Evolutionary conservation across 139 green algal genomes (phyloP).

Genomic region (Auxenochlorella pyrenoidosa): DNA sequence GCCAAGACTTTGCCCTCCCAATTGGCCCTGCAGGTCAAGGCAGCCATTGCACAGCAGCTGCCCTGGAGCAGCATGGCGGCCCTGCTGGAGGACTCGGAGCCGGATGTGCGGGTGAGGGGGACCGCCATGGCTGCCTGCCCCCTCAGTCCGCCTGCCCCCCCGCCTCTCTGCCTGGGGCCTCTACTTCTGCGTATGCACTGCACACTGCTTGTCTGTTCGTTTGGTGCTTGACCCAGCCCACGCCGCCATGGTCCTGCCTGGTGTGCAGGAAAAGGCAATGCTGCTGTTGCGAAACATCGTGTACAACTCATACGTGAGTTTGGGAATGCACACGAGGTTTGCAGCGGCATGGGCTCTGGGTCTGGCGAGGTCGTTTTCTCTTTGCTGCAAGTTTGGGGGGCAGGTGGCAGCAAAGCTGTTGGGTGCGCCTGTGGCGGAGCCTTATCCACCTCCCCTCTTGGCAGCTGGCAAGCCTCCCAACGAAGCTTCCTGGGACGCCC

Average conservation of each 20-base stretch:
- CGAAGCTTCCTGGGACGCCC: too few relatives aligned
- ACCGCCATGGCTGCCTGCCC: not conserved
- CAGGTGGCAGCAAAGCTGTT: too few relatives aligned
- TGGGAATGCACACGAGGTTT: too few relatives aligned
- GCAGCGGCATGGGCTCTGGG: not conserved
- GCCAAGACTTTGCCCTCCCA: too few relatives aligned
- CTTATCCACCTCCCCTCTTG: too few relatives aligned
- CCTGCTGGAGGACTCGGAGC: constrained; percentile 69
- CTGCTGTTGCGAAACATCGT: constrained; percentile 47
- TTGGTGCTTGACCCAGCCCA: not conserved
- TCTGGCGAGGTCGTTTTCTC: not conserved
- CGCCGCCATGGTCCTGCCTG: not conserved
- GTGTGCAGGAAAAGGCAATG: constrained; percentile 37
- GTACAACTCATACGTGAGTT: constrained; percentile 13
- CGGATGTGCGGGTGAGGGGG: constrained; percentile 48
- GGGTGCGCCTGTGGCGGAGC: too few relatives aligned
- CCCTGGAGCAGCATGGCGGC: constrained; percentile 56
- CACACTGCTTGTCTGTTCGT: not conserved
- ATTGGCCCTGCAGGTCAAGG: constrained; percentile 10
- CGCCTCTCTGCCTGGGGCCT: not conserved
- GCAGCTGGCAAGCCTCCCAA: too few relatives aligned
- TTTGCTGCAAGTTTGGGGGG: too few relatives aligned
- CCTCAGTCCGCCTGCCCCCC: not conserved
- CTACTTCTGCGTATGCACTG: not conserved
- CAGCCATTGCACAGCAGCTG: constrained; percentile 55